Evolutionary conservation across 2,329 filamentous ascomycete genomes (phyloP).

Genomic region (Tolypocladium ophioglossoides): DNA sequence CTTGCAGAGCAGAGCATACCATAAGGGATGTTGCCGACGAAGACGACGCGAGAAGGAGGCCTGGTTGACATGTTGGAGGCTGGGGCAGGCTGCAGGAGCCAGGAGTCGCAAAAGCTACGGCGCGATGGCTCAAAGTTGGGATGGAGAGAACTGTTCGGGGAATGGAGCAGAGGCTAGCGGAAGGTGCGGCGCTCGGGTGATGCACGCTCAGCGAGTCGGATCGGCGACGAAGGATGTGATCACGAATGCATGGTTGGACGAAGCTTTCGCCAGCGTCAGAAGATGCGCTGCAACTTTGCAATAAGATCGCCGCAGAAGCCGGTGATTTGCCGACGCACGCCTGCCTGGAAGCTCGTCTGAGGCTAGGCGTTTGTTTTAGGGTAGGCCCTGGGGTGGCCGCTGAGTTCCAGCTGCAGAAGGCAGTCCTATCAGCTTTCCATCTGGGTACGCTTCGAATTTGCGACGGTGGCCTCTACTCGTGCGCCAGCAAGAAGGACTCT

Average conservation of each 20-base stretch:
- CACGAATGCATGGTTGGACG: not conserved
- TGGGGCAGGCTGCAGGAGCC: not conserved
- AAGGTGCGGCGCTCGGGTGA: not conserved
- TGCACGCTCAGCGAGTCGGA: not conserved
- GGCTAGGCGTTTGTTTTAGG: not conserved
- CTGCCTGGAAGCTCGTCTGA: not conserved
- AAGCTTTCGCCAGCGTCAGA: not conserved
- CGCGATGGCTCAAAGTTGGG: not conserved
- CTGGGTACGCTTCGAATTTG: no score
- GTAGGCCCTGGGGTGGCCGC: no score
- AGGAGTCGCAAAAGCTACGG: not conserved
- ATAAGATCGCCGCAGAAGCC: not conserved
- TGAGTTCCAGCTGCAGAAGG: no score
- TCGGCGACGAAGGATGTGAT: not conserved
- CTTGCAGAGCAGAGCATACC: conserved; percentile 33
- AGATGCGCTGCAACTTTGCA: not conserved
- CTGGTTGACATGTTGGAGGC: conserved; percentile 51
- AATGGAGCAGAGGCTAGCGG: not conserved
- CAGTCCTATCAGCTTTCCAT: no score
- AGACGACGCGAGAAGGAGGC: conserved; percentile 68
- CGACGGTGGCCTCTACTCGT: conserved; percentile 22
- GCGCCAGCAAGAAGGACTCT: no score
- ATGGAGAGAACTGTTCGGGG: not conserved
- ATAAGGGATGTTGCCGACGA: conserved; percentile 81
- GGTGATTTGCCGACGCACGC: not conserved